Percentiles rank a stretch among this genome's conserved stretches.
Evolutionary conservation across 306 rosid species (phyloP).

Genomic region (Pterocarpus santalinus): DNA sequence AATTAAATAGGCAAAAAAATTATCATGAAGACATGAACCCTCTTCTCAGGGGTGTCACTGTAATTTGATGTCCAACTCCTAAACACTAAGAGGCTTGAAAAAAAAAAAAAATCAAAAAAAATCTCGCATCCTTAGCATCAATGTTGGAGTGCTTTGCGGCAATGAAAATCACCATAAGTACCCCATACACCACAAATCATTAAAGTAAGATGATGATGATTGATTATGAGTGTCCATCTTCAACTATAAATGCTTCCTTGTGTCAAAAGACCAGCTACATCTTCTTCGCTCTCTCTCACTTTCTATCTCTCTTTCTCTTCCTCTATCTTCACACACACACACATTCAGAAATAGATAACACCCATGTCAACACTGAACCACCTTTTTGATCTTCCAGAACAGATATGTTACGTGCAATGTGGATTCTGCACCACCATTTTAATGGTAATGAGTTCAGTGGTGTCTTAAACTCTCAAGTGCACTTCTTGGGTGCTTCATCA

Average conservation of each 20-base stretch:
- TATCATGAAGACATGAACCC: constrained; percentile 29
- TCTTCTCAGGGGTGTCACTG: constrained; percentile 46
- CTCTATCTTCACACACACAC: not conserved
- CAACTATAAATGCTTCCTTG: constrained; percentile 62
- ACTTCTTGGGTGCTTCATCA: constrained; percentile 5
- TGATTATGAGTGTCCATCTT: constrained; percentile 51
- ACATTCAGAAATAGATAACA: constrained; percentile 10
- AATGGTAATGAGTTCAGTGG: constrained; percentile 60
- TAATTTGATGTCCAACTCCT: constrained; percentile 41
- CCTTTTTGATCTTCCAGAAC: constrained; percentile 81
- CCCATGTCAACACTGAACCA: constrained; percentile 72
- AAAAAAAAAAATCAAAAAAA: not conserved
- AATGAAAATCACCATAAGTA: constrained; percentile 49
- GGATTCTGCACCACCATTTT: constrained; percentile 85
- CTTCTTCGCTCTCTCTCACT: constrained; percentile 38
- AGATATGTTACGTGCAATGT: constrained; percentile 90
- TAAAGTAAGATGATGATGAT: constrained; percentile 50
- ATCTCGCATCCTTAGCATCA: constrained; percentile 27
- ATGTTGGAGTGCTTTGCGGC: constrained; percentile 49
- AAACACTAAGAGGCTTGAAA: constrained; percentile 18
- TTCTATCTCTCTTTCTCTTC: constrained; percentile 30
- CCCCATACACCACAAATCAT: constrained; percentile 36
- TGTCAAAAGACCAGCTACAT: constrained; percentile 35
- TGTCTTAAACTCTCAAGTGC: not conserved
- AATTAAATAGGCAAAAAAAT: constrained; percentile 28